Percentiles rank a stretch among this genome's conserved stretches.
Evolutionary conservation across 306 rosid genomes (phyloP).

Genomic region (Senna siamea): DNA sequence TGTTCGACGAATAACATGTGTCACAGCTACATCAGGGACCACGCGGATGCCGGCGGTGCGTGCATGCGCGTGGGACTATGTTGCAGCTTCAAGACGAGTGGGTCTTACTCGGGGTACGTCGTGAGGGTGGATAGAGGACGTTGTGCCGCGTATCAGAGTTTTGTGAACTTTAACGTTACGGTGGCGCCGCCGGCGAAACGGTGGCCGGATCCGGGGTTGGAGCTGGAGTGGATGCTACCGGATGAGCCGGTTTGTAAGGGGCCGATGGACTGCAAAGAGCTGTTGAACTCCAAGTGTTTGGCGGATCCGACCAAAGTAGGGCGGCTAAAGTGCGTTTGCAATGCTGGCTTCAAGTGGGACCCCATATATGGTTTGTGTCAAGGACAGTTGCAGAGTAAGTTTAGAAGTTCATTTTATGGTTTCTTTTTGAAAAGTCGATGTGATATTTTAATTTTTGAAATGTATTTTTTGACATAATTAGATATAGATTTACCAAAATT

Average conservation of each 20-base stretch:
- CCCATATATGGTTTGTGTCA: constrained; percentile 42
- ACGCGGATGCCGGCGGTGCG: constrained; percentile 9
- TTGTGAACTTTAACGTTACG: constrained; percentile 36
- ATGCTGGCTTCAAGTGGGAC: constrained; percentile 57
- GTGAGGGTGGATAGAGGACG: constrained; percentile 37
- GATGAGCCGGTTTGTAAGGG: constrained; percentile 46
- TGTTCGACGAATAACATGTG: constrained; percentile 43
- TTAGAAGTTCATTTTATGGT: no score
- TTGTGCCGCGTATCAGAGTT: constrained; percentile 54
- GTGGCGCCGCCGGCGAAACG: constrained; percentile 3
- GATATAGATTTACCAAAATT: no score
- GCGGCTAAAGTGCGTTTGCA: constrained; percentile 47
- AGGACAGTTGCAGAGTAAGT: constrained; percentile 16
- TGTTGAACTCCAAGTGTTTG: constrained; percentile 54
- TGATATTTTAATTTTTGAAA: no score
- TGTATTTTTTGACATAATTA: no score
- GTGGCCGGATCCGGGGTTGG: constrained; percentile 59
- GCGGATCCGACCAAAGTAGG: constrained; percentile 38
- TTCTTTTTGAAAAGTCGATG: no score
- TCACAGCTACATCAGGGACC: constrained; percentile 45
- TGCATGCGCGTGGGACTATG: constrained; percentile 20
- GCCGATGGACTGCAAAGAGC: constrained; percentile 41
- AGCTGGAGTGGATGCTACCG: constrained; percentile 53
- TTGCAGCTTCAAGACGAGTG: constrained; percentile 43
- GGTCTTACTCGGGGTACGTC: constrained; percentile 13